Evolutionary conservation across 2,329 filamentous ascomycete species (phyloP).

Genomic region (Ophiostoma sp.): DNA sequence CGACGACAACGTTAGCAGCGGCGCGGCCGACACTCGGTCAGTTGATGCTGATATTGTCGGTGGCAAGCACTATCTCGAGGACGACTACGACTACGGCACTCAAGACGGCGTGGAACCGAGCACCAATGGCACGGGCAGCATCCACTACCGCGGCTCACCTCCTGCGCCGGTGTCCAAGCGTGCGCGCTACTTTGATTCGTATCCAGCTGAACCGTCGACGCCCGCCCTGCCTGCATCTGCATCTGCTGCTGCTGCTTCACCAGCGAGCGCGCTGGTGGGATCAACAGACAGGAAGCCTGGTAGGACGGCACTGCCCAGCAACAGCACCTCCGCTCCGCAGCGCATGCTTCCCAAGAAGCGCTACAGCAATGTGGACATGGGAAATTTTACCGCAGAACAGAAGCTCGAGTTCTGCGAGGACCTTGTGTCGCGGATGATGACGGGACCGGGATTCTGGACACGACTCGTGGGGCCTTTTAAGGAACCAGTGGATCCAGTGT

Average conservation of each 20-base stretch:
- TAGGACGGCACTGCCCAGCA: conserved; percentile 37
- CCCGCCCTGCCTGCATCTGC: neutral
- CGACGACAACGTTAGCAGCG: conserved; percentile 27
- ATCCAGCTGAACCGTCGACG: neutral
- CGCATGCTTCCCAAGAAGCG: conserved; percentile 24
- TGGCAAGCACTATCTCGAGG: conserved; percentile 53
- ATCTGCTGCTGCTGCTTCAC: neutral
- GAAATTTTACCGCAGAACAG: conserved; percentile 40
- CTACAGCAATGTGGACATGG: conserved; percentile 31
- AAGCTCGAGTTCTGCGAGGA: conserved; percentile 62
- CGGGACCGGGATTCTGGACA: conserved; percentile 66
- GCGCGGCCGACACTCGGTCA: neutral
- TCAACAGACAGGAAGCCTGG: conserved; percentile 34
- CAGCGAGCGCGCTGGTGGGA: neutral
- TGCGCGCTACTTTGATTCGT: conserved; percentile 44
- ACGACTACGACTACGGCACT: conserved; percentile 43
- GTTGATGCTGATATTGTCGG: conserved; percentile 37
- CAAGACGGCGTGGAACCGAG: conserved; percentile 12
- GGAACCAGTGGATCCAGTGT: conserved; percentile 56
- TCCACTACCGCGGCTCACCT: neutral
- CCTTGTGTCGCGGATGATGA: conserved; percentile 60
- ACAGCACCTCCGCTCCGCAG: neutral
- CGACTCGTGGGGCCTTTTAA: conserved; percentile 64
- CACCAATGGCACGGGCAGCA: conserved; percentile 7
- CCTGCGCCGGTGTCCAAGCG: conserved; percentile 38